Evolutionary conservation across 768 basidiomycete genomes (phyloP).

Genomic region (Tylopilus plumbeoviolaceoides): DNA sequence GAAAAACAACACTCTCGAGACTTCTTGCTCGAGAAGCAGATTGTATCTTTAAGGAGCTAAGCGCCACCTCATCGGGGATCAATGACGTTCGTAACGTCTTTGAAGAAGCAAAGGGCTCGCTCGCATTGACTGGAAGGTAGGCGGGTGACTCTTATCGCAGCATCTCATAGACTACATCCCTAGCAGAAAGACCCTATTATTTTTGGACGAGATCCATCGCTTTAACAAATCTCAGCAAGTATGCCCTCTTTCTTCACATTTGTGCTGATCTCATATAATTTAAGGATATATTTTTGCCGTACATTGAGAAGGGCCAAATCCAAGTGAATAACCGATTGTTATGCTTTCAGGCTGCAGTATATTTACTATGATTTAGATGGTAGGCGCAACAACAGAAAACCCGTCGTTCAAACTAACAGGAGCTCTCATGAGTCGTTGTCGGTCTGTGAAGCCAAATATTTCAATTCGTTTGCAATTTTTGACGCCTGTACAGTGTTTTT

Average conservation of each 20-base stretch:
- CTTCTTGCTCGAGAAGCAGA: constrained; percentile 58
- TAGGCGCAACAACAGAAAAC: constrained; percentile 88
- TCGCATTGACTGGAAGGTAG: constrained; percentile 63
- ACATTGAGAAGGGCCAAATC: constrained; percentile 72
- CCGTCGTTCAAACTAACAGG: constrained; percentile 80
- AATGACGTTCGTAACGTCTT: constrained; percentile 70
- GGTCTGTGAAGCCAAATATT: constrained; percentile 40
- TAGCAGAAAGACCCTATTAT: constrained; percentile 64
- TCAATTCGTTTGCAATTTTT: constrained; percentile 1
- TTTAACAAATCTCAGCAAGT: constrained; percentile 73
- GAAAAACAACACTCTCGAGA: constrained; percentile 74
- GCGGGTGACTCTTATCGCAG: constrained; percentile 1
- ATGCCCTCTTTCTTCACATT: not conserved
- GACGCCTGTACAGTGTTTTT: constrained; percentile 55
- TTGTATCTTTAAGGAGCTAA: constrained; percentile 69
- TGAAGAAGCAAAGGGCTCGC: constrained; percentile 66
- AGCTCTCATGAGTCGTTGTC: constrained; percentile 70
- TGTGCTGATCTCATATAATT: constrained; percentile 10
- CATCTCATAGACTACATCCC: constrained; percentile 3
- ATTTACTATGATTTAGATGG: constrained; percentile 38
- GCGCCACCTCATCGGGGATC: constrained; percentile 66
- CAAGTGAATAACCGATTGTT: constrained; percentile 38
- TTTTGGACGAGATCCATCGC: constrained; percentile 83
- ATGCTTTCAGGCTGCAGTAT: not conserved
- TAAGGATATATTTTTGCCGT: constrained; percentile 78